A percentile compares a stretch with the other conserved stretches of the same genome.
phyloP scores from a whole-genome alignment of 495 filamentous ascomycete genomes.

The Podospora comata region DNA sequence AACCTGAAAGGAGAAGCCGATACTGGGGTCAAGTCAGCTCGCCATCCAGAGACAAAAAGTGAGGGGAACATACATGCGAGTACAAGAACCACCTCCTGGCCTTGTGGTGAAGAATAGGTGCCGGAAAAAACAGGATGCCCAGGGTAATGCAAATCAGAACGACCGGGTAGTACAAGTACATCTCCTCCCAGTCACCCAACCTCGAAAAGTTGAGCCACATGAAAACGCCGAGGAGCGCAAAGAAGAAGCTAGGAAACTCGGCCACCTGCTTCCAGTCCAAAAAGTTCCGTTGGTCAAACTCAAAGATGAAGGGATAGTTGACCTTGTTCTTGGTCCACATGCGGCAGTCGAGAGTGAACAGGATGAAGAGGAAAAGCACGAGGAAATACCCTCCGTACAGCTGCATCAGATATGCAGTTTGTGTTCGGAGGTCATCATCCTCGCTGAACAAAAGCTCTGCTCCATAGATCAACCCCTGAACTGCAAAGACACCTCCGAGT shows the following conservation, averaged over 20 bases:
- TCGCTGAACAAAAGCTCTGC: constrained; percentile 50
- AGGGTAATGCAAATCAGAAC: constrained; percentile 67
- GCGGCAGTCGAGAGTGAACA: constrained; percentile 76
- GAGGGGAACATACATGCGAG: constrained; percentile 62
- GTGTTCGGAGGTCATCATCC: constrained; percentile 44
- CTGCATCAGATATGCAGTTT: constrained; percentile 76
- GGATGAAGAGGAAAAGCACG: constrained; percentile 63
- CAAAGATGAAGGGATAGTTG: constrained; percentile 95
- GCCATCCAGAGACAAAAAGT: not conserved
- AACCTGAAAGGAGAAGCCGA: constrained; percentile 76
- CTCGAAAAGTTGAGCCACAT: constrained; percentile 83
- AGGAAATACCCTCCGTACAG: constrained; percentile 86
- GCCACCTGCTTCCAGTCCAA: constrained; percentile 85
- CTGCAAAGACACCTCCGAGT: constrained; percentile 65
- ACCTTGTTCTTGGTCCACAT: constrained; percentile 81
- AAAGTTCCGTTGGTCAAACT: constrained; percentile 81
- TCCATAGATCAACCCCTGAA: constrained; percentile 71
- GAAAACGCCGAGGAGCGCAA: constrained; percentile 72
- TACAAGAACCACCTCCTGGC: constrained; percentile 80
- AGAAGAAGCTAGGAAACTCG: constrained; percentile 76
- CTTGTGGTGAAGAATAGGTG: constrained; percentile 67
- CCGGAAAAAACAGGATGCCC: constrained; percentile 70
- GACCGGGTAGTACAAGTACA: constrained; percentile 89
- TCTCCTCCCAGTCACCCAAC: constrained; percentile 54
- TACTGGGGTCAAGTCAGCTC: constrained; percentile 54